These are phyloP conservation scores for Fusarium verrucosum DNA, from an alignment of 2,329 filamentous ascomycete genomes.

Conservation along the genomic window DNA sequence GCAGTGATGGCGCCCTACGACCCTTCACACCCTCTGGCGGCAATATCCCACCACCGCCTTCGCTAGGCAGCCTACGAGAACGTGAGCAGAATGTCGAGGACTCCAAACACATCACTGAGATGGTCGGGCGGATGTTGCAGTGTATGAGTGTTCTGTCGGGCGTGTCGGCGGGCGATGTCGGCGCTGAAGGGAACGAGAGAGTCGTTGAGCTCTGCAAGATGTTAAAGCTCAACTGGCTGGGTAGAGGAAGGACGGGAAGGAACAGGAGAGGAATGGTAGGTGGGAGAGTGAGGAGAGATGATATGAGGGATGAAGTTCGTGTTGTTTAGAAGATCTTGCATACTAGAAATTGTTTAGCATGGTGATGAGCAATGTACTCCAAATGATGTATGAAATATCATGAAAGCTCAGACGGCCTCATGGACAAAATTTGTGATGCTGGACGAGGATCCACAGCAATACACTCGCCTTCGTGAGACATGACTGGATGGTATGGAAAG, in stretches of 20 bases:
- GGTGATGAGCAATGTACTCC: background rate
- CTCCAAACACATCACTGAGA: conserved; percentile 87
- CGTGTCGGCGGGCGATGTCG: conserved; percentile 59
- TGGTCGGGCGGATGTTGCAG: conserved; percentile 94
- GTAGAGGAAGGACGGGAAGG: conserved; percentile 85
- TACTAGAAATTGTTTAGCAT: background rate
- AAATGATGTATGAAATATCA: background rate
- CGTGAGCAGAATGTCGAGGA: conserved; percentile 71
- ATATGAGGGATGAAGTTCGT: conserved; percentile 53
- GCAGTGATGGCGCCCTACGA: conserved; percentile 56
- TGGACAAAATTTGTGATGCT: background rate
- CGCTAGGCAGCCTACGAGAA: conserved; percentile 59
- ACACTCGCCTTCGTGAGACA: background rate
- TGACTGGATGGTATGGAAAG: background rate
- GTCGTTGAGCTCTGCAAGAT: conserved; percentile 86
- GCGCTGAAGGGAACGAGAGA: conserved; percentile 77
- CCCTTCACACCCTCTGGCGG: conserved; percentile 60
- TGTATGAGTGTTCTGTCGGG: conserved; percentile 89
- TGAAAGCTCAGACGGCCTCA: background rate
- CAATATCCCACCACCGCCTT: conserved; percentile 34
- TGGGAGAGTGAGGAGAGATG: conserved; percentile 61
- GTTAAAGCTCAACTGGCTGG: conserved; percentile 96
- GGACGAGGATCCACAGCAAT: background rate
- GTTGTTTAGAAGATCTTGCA: conserved; percentile 42
- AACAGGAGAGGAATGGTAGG: conserved; percentile 92